Evolutionary conservation across 805 yeast genomes (phyloP), one percentile per base, ranked within the genome.

Genomic region (Pichia cephalocereana): DNA sequence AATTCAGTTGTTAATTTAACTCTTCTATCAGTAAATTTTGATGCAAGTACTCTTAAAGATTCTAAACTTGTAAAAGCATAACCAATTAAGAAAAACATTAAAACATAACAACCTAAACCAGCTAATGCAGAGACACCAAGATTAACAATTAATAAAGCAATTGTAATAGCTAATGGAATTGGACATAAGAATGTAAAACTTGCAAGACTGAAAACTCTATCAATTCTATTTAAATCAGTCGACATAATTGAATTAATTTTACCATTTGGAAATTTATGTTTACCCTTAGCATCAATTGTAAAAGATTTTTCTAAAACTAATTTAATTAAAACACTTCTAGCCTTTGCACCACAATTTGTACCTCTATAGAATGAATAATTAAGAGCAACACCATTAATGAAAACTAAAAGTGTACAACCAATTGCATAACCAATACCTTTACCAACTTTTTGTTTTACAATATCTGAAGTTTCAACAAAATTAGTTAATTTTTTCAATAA

Each of bases 1-100:
- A 88, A 77, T 62, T 90, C 97, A 54, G 86, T 83, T 63, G 88
- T 80, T 41, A 79, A 70, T 43, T 80, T 73, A 34, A 90, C 91
- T 60, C 97, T 80, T 30, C 65, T 64, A 62, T 90, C 97, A 6
- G 96, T 90, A 58, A 67, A 79, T 1, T 62, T 65, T 43, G 77
- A 78, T 3, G 87, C 82, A 19, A 59, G 60, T 15, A 63, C 64
- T 60, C 96, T 78, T 46, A 72, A 69, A 1, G 49, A 56, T 49
- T 84, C 74, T 57, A 88, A 70, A 38, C 59, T 59, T 30, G 70
- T 74, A 36, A 86, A 73, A 2, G 71, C 56, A 15, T 65, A 49
- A 9, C 75, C 74, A 45, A 83, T 68, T 2, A 62, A 43, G 1
- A 68, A 56, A 40, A 82, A 62, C 30, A 79, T 82, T 8, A 81